Base-by-base conservation (phyloP, 2,329 filamentous ascomycete genomes). In the Aspergillus latus region DNA sequence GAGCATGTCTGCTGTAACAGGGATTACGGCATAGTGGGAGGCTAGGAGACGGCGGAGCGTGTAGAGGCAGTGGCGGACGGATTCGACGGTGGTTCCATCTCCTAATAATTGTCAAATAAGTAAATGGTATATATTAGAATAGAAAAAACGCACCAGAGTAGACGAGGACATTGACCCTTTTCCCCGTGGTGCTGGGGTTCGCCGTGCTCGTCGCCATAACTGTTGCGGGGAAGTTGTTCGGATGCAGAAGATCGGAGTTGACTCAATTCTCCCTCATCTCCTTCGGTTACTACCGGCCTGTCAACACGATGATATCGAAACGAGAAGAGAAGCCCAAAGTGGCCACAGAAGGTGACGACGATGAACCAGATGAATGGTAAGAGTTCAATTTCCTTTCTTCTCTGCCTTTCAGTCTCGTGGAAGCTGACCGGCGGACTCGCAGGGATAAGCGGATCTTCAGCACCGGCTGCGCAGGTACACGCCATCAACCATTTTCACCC, bases 361-460 rank as follows among this genome's bases (percentile, higher is more conserved):
- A 97, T 74, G 93, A 97, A 74, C 90, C 90, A 3, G 94, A 97
- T 81, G 93, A 96, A 58, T 97, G 93, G 94, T 97, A 79, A 39
- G 55, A 21, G 21, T 21, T 36, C n/a, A 9, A 34, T n/a, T 16
- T 30, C 21, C 21, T 21, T 21, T 21, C 34, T 34, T 21, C 21
- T 21, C 21, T 21, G 21, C 21, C 30, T 8, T 13, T 21, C n/a
- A 26, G 15, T 47, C 15, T 43, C 39, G 34, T 48, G 51, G 32
- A 43, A 43, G 66, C 64, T 64, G 59, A 64, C 59, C 50, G 43
- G 48, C 49, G 37, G 55, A 42, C 65, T 57, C 71, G n/a, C 30
- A 97, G 93, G 93, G 92, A 97, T 79, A 93, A 96, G 83, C 84
- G 94, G 71, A 97, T 99, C 74, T 96, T 91, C 79, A 96, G 91